phyloP scores from a whole-genome alignment of 768 basidiomycete species.

The Pilatotrama ljubarskyi region DNA sequence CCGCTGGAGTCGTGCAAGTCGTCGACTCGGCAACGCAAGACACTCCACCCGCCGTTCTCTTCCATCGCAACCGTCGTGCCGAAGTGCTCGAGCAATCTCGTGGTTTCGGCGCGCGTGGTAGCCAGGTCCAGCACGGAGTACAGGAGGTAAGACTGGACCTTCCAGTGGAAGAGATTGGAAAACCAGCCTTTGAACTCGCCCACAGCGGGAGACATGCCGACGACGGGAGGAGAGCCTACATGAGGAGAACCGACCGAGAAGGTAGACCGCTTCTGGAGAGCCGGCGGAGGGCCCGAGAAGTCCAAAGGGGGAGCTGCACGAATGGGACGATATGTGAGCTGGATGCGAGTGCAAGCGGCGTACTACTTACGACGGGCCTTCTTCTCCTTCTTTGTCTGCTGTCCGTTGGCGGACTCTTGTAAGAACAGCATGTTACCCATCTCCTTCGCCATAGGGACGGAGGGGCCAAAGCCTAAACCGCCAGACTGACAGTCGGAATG shows the following conservation, averaged over 20 bases:
- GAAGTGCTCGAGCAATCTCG: slow-evolving; percentile 61
- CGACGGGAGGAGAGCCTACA: slow-evolving; percentile 39
- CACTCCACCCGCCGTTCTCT: slow-evolving; percentile 38
- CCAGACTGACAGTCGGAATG: slow-evolving; percentile 28
- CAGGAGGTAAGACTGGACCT: slow-evolving; percentile 53
- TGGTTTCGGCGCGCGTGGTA: slow-evolving; percentile 64
- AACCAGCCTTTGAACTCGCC: slow-evolving; percentile 93
- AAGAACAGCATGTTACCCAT: slow-evolving; percentile 50
- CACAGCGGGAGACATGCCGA: slow-evolving; percentile 61
- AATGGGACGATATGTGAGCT: slow-evolving; percentile 35
- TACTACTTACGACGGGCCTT: slow-evolving; percentile 54
- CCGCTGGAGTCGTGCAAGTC: slow-evolving; percentile 45
- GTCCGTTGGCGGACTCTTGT: slow-evolving; percentile 32
- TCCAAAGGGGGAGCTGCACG: slow-evolving; percentile 57
- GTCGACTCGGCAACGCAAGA: slow-evolving; percentile 54
- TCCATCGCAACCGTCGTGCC: slow-evolving; percentile 67
- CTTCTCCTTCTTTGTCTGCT: slow-evolving; percentile 47
- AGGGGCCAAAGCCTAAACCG: slow-evolving; percentile 36
- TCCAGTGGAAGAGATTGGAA: slow-evolving; percentile 94
- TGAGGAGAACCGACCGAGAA: slow-evolving; percentile 50
- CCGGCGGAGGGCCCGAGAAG: slow-evolving; percentile 40
- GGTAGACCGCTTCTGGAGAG: slow-evolving; percentile 43
- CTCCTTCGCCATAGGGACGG: slow-evolving; percentile 45
- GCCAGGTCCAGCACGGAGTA: slow-evolving; percentile 58
- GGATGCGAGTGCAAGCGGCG: not conserved